Base-by-base conservation (phyloP, 75 land plant species). In the Picea glauca region DNA sequence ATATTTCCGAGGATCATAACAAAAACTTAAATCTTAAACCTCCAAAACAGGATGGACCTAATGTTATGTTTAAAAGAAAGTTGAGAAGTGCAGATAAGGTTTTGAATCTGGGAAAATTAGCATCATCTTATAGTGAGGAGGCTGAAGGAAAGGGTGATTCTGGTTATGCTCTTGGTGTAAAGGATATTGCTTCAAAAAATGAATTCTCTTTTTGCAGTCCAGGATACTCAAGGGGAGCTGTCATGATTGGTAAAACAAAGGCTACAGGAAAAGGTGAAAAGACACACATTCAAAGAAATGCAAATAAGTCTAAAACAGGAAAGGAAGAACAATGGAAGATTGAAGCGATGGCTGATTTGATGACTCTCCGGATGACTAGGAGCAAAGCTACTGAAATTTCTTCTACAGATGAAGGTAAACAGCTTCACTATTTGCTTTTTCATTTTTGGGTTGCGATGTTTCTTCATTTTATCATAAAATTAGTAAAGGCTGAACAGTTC, bases 51-150 rank as follows among this genome's bases (percentile, higher is more conserved):
- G 54, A 68, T 20, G n/a, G 7, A 20, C 73, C 33, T 13, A n/a
- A 35, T 68, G 26, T 40, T 46, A 68, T 38, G 73, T 43, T 38
- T 40, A 35, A 68, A 68, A 40, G 9, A 11, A 40, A 68, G 18
- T 6, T 68, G 73, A 21, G 23, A 46, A 46, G 50, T 46, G 6
- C 8, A 46, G 50, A 46, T 5, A 46, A 46, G 50, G 50, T 46
- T 46, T 46, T 7, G 6, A 46, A 46, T 46, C 1, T 46, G 93
- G 99, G 94, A 93, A 83, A 97, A 43, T 67, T 38, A 67, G 32
- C 21, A 67, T 67, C 72, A 1, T 67, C n/a, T 33, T 20, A 33
- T 11, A 38, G 17, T 13, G 43, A 68, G 33, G n/a, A 40, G 1
- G 72, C 40, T 68, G 72, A 68, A 38, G 21, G 46, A 2, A 38